Percentiles rank a stretch among this genome's conserved stretches.
Conservation (phyloP, 768 basidiomycete species). For the Pleurotus sapidus region DNA sequence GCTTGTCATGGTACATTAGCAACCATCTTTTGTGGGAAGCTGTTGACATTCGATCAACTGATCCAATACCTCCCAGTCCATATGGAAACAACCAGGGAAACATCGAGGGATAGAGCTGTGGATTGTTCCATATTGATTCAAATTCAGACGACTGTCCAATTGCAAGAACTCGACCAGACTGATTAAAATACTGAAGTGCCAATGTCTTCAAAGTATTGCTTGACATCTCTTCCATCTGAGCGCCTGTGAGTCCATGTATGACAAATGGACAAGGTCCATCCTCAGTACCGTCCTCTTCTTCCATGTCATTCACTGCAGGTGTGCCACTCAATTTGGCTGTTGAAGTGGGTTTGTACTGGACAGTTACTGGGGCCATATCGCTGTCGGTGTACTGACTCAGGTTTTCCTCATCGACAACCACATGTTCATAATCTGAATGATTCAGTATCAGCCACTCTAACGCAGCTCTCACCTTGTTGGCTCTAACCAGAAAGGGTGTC, state of each 20-base stretch:
- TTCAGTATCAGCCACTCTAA: conserved; percentile 34
- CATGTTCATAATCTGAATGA: conserved; percentile 28
- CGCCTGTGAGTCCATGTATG: conserved; percentile 21
- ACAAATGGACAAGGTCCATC: conserved; percentile 20
- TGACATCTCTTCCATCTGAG: conserved; percentile 10
- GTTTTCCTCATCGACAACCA: conserved; percentile 25
- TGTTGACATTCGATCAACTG: conserved; percentile 15
- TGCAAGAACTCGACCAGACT: conserved; percentile 20
- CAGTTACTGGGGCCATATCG: conserved; percentile 17
- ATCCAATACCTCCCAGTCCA: conserved; percentile 31
- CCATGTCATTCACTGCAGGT: conserved; percentile 21
- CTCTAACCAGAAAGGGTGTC: conserved; percentile 24
- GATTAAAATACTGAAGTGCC: conserved; percentile 24
- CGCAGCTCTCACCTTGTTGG: conserved; percentile 19
- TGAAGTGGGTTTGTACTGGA: conserved; percentile 17
- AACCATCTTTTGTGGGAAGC: conserved; percentile 21
- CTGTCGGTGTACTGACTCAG: conserved; percentile 17
- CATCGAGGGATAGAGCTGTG: conserved; percentile 29
- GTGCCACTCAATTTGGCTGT: conserved; percentile 20
- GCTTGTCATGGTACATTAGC: conserved; percentile 36
- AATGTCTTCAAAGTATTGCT: conserved; percentile 14
- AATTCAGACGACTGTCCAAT: conserved; percentile 22
- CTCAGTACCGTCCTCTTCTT: conserved; percentile 16
- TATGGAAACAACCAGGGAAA: conserved; percentile 42
- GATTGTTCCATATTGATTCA: conserved; percentile 30